phyloP scores from a whole-genome alignment of 148 eudicot species.

The Fagopyrum homotropicum region DNA sequence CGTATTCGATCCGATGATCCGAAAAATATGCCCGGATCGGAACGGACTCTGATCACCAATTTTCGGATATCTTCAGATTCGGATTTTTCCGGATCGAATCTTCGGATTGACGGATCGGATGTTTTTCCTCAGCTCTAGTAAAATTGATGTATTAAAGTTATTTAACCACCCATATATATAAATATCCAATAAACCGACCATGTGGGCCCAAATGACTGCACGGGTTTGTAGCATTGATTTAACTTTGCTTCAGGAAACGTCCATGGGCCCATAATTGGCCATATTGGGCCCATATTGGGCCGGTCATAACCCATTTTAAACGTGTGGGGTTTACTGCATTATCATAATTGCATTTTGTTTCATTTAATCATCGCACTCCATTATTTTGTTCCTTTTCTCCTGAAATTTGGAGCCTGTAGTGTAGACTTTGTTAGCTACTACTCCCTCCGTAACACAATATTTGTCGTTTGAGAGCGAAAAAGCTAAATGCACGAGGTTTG shows the following conservation, averaged over 20 bases:
- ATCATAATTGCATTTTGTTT: background rate
- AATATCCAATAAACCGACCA: background rate
- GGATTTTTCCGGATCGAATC: too few relatives aligned
- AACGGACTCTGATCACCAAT: too few relatives aligned
- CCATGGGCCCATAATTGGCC: slow-evolving; percentile 8
- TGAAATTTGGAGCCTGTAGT: background rate
- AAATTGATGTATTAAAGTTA: too few relatives aligned
- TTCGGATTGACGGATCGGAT: too few relatives aligned
- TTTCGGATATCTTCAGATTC: too few relatives aligned
- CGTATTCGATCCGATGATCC: too few relatives aligned
- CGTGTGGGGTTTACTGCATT: slow-evolving; percentile 7
- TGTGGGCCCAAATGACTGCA: slow-evolving; percentile 6
- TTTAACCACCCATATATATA: too few relatives aligned
- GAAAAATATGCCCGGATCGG: too few relatives aligned
- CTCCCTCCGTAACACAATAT: too few relatives aligned
- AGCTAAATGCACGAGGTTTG: too few relatives aligned
- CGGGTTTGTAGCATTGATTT: background rate
- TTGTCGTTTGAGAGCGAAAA: too few relatives aligned
- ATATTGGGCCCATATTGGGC: background rate
- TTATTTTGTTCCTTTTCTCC: background rate
- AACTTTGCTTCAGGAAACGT: slow-evolving; percentile 4
- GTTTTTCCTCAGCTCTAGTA: too few relatives aligned
- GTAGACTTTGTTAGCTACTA: background rate
- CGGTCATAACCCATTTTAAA: background rate
- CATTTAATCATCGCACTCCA: background rate